Base-by-base conservation (phyloP, 2,329 filamentous ascomycete genomes). In the Tolypocladium nubicola region DNA sequence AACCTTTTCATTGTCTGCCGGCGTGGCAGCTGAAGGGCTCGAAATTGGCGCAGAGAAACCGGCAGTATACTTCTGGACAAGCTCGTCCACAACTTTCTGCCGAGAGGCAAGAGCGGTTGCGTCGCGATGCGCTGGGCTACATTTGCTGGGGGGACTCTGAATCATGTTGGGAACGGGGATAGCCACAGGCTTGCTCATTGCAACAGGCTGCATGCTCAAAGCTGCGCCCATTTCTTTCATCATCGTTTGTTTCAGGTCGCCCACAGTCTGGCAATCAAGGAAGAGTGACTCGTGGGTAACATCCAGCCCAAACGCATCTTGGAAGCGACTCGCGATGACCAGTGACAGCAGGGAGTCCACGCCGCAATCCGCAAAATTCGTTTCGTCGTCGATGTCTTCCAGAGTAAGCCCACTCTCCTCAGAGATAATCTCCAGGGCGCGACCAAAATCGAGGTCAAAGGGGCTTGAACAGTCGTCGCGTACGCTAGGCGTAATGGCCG, bases 311-410 rank as follows among this genome's bases (percentile, higher is more conserved):
- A 84, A 66, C 43, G 84, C 79, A 64, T 84, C 81, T 23, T 79
- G 78, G 53, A 84, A 74, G 54, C 79, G 75, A 37, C 79, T 80
- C 53, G 74, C 75, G 40, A 85, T 79, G 19, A 79, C 81, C 53
- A 85, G 68, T 4, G 79, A 75, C 78, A 84, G 80, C 23, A 85
- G 71, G 1, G 81, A 84, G 65, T 85, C 82, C 23, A 83, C 78
- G 39, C 82, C 82, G 10, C 83, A 71, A 62, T 84, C 80, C 16
- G 74, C 68, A 64, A 84, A 83, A 56, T 74, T 75, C 35, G 80
- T 78, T 62, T 80, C 80, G 21, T 61, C 56, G 14, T 41, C 52
- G 9, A 61, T 55, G 21, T 61, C 59, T 11, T 56, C 55, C 1
- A 40, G 19, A 16, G 58, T 49, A 7, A 61, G 53, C 4, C 59